Percentiles rank a stretch among this genome's conserved stretches.
phyloP scores from a whole-genome alignment of 805 yeast genomes.

The Zygoascus flipseniorum region DNA sequence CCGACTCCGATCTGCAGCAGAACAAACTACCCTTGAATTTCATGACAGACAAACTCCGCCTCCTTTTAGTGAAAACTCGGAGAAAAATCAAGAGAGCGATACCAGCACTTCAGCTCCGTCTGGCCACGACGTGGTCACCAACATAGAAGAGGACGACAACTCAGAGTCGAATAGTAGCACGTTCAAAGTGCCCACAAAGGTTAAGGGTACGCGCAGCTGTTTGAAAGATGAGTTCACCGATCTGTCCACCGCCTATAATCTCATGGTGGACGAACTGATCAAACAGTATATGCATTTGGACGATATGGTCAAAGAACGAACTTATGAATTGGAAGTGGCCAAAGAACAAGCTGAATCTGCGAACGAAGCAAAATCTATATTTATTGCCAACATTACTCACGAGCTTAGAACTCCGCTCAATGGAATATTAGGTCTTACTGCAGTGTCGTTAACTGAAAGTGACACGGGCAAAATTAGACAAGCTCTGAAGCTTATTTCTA shows the following conservation, averaged over 20 bases:
- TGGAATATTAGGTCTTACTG: slow-evolving; percentile 93
- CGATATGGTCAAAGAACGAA: slow-evolving; percentile 78
- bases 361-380: slow-evolving; percentile 88
- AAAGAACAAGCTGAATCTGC: slow-evolving; percentile 48
- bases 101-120: not conserved
- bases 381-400: slow-evolving; percentile 89
- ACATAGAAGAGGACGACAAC: not conserved
- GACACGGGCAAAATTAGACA: slow-evolving; percentile 59
- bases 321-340: slow-evolving; percentile 68
- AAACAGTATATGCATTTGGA: slow-evolving; percentile 78
- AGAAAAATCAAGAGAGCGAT: not conserved
- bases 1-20: slow-evolving; percentile 73
- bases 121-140: not conserved
- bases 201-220: slow-evolving; percentile 8
- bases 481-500: slow-evolving; percentile 69
- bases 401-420: slow-evolving; percentile 92
- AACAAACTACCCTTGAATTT: slow-evolving; percentile 35
- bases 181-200: slow-evolving; percentile 13
- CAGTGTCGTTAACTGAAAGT: slow-evolving; percentile 81
- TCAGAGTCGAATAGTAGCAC: not conserved
- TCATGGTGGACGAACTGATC: slow-evolving; percentile 82
- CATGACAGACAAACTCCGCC: slow-evolving; percentile 7
- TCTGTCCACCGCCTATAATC: slow-evolving; percentile 78
- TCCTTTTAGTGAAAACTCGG: not conserved
- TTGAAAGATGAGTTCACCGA: slow-evolving; percentile 74